A percentile compares a stretch with the other conserved stretches of the same genome.
These are phyloP conservation scores for Ilex paraguariensis DNA, from an alignment of 305 asterid species.

Conservation along the genomic window DNA sequence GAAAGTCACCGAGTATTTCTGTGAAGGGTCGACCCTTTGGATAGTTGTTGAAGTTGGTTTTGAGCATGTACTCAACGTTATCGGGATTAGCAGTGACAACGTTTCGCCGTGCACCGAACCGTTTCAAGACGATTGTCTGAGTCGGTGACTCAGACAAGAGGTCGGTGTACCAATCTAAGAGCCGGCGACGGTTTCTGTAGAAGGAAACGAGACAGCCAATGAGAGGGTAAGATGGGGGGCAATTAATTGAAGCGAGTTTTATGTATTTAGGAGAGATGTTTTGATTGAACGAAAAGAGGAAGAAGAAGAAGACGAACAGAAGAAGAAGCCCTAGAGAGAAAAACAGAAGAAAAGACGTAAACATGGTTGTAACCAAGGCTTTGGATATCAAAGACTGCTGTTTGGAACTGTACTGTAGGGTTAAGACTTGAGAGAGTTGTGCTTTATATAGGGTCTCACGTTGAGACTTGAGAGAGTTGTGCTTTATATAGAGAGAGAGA, in stretches of 20 bases:
- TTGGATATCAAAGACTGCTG: neutral
- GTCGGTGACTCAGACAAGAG: neutral
- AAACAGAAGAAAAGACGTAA: neutral
- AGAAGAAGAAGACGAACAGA: neutral
- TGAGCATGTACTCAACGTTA: neutral
- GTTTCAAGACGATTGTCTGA: neutral
- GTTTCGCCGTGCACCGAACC: neutral
- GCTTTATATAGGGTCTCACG: neutral
- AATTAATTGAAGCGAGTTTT: neutral
- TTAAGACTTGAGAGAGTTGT: neutral
- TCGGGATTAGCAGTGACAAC: slow-evolving; percentile 1
- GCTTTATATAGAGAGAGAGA: too few species aligned
- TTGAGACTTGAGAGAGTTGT: too few species aligned
- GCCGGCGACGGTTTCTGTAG: slow-evolving; percentile 1
- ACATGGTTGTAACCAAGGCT: neutral
- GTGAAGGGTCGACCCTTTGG: neutral
- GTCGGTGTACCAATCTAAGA: neutral
- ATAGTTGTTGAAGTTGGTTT: neutral
- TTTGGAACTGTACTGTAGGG: too few species aligned
- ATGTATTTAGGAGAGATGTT: too few species aligned
- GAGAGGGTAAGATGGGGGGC: neutral
- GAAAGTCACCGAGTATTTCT: slow-evolving; percentile 2
- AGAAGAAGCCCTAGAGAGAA: neutral
- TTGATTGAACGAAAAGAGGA: neutral
- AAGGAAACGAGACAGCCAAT: neutral